Evolutionary conservation across 2,329 filamentous ascomycete genomes (phyloP), one percentile per base, ranked within the genome.

Genomic region (Penicillium fuscoglaucum): DNA sequence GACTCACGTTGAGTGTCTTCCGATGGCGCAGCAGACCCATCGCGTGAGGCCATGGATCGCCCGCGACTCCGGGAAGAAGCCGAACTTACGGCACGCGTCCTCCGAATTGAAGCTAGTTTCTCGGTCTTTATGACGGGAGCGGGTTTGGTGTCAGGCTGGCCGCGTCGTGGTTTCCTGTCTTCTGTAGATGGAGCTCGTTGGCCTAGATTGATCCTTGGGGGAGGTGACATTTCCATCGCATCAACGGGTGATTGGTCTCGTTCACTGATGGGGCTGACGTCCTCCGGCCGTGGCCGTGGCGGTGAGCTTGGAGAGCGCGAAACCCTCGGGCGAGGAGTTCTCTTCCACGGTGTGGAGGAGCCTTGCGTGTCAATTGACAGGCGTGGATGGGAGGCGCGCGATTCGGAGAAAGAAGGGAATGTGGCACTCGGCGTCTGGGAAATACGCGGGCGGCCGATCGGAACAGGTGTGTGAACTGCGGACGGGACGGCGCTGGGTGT

Each of bases 251-350:
- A 79, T n/a, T 68, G 67, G 3, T 71, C 74, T 44, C 68, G 70
- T 37, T 79, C 77, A 49, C 77, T 80, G 55, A 80, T 78, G 0
- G 78, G 78, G 62, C 78, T 80, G 12, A 80, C 72, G 63, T 79
- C 77, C 53, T 76, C 75, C 2, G 76, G 72, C 6, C 71, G 68
- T 46, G 78, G 78, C 2, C 74, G 71, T 50, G 70, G 64, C 10
- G 78, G 78, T 21, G 78, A 79, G 17, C 68, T 66, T 29, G 76
- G 75, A 6, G 73, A 74, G 19, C 68, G 60, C 0, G 74, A 67
- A 39, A 78, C 69, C 9, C 66, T 74, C 41, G 71, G 52, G 13
- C 66, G 68, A 24, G 75, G 74, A 37, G 70, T 70, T 52, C 72
- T 70, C 61, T 76, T 80, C 78, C 78, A 80, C 4, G 76, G 78